phyloP scores from a whole-genome alignment of 352 stramenopile genomes.

The Pythium grandisporangium region DNA sequence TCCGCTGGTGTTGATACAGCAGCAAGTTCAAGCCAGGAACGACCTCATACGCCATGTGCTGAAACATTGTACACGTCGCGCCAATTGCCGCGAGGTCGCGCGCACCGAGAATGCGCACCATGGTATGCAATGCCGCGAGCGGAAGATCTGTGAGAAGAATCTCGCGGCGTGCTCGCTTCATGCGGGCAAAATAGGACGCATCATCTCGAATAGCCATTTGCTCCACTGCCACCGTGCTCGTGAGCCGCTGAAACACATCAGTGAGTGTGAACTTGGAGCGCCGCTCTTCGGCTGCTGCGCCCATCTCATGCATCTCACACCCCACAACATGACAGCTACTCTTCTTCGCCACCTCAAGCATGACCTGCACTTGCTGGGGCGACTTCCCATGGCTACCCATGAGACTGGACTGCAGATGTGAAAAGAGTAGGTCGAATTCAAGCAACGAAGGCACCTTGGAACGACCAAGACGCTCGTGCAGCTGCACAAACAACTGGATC shows the following conservation, averaged over 20 bases:
- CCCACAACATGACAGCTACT: conserved; percentile 61
- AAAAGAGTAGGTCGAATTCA: conserved; percentile 51
- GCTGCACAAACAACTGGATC: conserved; percentile 31
- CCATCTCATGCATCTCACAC: conserved; percentile 36
- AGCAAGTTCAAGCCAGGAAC: conserved; percentile 64
- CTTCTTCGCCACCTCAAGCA: conserved; percentile 20
- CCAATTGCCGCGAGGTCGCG: conserved; percentile 49
- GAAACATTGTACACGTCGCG: conserved; percentile 59
- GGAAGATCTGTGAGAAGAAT: conserved; percentile 64
- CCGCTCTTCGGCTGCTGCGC: conserved; percentile 2
- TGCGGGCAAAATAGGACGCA: conserved; percentile 40
- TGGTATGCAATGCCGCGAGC: conserved; percentile 34
- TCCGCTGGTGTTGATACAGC: conserved; percentile 66
- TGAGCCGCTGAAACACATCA: conserved; percentile 65
- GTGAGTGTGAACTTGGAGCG: conserved; percentile 39
- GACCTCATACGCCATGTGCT: conserved; percentile 78
- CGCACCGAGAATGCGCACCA: conserved; percentile 55
- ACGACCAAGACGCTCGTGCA: conserved; percentile 22
- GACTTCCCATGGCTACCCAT: conserved; percentile 10
- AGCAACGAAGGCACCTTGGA: conserved; percentile 18
- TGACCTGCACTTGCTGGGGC: conserved; percentile 5
- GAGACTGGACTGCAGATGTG: conserved; percentile 46
- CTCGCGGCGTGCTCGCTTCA: conserved; percentile 18
- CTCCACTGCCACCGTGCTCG: conserved; percentile 34
- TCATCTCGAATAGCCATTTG: conserved; percentile 71